Evolutionary conservation across 768 basidiomycete genomes (phyloP).

Genomic region (Obba rivulosa): DNA sequence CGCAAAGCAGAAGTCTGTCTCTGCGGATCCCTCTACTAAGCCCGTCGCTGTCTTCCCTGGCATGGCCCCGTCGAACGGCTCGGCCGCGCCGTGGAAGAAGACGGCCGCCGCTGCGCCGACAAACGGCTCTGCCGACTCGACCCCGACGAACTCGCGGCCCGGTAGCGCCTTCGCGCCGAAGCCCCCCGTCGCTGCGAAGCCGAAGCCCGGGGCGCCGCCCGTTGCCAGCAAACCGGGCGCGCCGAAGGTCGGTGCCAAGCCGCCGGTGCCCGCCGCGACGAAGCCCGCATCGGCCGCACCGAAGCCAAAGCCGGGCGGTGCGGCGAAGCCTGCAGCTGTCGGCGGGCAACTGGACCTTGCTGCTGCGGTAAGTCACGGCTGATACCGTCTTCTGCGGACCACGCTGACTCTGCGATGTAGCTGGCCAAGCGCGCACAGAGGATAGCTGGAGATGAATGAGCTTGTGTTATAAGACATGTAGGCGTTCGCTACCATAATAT

Average conservation of each 20-base stretch:
- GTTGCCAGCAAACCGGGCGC: conserved; percentile 48
- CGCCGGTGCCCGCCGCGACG: conserved; percentile 55
- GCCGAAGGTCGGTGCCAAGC: conserved; percentile 50
- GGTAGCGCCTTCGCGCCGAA: conserved; percentile 44
- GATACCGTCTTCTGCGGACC: background rate
- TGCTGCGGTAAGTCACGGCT: conserved; percentile 57
- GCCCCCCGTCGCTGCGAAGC: conserved; percentile 61
- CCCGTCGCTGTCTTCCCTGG: conserved; percentile 82
- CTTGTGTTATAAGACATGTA: too few relatives aligned
- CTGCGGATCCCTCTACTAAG: conserved; percentile 62
- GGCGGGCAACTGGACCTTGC: conserved; percentile 76
- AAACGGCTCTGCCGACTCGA: conserved; percentile 28
- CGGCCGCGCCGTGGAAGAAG: conserved; percentile 73
- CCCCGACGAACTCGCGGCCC: conserved; percentile 45
- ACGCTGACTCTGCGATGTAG: conserved; percentile 30
- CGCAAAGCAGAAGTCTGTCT: conserved; percentile 34
- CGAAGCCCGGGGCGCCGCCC: conserved; percentile 56
- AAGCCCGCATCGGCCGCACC: conserved; percentile 39
- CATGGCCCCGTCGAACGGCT: conserved; percentile 62
- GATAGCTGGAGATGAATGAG: conserved; percentile 40
- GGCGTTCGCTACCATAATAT: background rate
- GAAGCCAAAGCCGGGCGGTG: conserved; percentile 34
- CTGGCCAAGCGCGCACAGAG: conserved; percentile 74
- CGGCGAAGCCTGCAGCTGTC: conserved; percentile 35
- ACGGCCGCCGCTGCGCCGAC: conserved; percentile 13